These are phyloP conservation scores for Isatis tinctoria DNA, from an alignment of 345 rosid genomes.

Conservation along the genomic window DNA sequence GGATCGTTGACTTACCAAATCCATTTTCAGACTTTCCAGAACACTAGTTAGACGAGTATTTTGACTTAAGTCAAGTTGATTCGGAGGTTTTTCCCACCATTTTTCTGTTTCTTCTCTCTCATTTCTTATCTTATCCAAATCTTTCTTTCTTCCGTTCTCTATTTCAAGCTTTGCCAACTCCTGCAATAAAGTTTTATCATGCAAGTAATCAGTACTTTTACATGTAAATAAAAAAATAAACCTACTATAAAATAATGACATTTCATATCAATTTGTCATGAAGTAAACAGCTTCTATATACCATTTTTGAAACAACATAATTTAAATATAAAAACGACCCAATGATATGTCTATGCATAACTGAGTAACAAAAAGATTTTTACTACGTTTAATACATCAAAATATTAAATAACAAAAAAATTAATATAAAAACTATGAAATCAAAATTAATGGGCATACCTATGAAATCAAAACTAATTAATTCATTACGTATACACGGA, in stretches of 20 bases:
- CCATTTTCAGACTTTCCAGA: constrained; percentile 35
- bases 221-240: not conserved
- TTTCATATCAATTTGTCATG: not conserved
- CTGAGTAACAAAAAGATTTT: too few species aligned
- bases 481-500: too few species aligned
- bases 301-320: too few species aligned
- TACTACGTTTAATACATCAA: too few species aligned
- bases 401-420: too few species aligned
- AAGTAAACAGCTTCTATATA: not conserved
- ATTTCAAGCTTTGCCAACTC: constrained; percentile 27
- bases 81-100: constrained; percentile 54
- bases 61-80: constrained; percentile 32
- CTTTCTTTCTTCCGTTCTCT: constrained; percentile 37
- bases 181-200: not conserved
- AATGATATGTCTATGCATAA: too few species aligned
- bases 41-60: constrained; percentile 29
- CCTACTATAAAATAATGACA: not conserved
- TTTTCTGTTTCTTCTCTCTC: constrained; percentile 7
- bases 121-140: constrained; percentile 25
- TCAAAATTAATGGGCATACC: too few species aligned
- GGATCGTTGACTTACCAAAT: constrained; percentile 22
- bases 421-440: too few species aligned
- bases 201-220: not conserved
- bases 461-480: too few species aligned
- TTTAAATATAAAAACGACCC: too few species aligned